Evolutionary conservation across 2,329 filamentous ascomycete species (phyloP).

Genomic region (Microcera coccophila): DNA sequence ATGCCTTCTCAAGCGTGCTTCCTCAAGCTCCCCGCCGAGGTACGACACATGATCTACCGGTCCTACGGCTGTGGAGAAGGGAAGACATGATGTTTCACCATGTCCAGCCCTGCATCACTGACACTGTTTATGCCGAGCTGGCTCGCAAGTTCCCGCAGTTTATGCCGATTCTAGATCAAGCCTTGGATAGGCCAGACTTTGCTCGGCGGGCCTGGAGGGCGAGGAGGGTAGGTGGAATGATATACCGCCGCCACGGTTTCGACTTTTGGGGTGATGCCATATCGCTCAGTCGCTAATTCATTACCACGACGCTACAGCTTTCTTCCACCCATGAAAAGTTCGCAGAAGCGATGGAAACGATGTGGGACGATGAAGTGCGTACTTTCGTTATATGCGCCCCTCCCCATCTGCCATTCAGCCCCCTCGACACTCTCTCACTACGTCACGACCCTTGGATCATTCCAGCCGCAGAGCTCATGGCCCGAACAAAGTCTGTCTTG

Average conservation of each 20-base stretch:
- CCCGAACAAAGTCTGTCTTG: neutral
- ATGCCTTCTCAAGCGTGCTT: conserved; percentile 5
- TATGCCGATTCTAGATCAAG: neutral
- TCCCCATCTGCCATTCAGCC: neutral
- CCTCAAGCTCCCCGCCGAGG: conserved; percentile 7
- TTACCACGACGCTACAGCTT: neutral
- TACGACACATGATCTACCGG: conserved; percentile 13
- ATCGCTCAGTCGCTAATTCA: neutral
- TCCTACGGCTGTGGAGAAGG: conserved; percentile 10
- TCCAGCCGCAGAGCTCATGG: too few species aligned
- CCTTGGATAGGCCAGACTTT: neutral
- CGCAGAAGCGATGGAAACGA: neutral
- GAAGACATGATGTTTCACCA: neutral
- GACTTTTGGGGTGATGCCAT: neutral
- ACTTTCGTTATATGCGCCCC: too few species aligned
- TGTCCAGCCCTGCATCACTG: neutral
- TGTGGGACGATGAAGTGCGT: neutral
- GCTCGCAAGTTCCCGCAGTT: neutral
- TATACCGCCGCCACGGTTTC: neutral
- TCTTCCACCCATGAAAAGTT: neutral
- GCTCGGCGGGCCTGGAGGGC: too few species aligned
- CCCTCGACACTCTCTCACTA: neutral
- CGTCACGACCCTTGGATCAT: neutral
- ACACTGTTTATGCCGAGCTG: neutral
- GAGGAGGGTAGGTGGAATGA: too few species aligned